A percentile compares a stretch with the other conserved stretches of the same genome.
These are phyloP conservation scores for Capsella rubella DNA, from an alignment of 441 rosid genomes.

Conservation along the genomic window DNA sequence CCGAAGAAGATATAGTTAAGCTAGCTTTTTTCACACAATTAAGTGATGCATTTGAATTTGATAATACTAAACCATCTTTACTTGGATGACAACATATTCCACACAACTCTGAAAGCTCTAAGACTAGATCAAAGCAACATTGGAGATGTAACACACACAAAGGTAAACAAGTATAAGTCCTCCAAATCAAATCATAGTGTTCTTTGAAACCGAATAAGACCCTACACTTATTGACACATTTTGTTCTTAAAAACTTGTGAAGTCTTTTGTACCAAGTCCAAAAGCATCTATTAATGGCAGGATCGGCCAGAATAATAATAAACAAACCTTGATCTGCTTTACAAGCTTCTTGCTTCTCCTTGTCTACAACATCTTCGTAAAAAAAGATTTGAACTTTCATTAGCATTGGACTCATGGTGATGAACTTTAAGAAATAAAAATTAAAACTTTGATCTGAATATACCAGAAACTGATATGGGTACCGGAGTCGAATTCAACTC, in stretches of 20 bases:
- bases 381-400: neutral
- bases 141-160: neutral
- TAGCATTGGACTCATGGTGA: neutral
- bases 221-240: neutral
- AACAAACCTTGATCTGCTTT: slow-evolving; percentile 46
- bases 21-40: neutral
- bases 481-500: slow-evolving; percentile 53
- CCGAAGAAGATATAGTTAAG: neutral
- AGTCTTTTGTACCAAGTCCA: neutral
- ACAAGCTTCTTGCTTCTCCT: slow-evolving; percentile 54
- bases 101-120: neutral
- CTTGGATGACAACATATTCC: neutral
- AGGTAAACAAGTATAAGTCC: too few species aligned
- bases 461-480: slow-evolving; percentile 59
- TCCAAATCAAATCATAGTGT: too few species aligned
- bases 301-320: neutral
- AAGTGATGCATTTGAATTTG: neutral
- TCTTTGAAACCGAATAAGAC: neutral
- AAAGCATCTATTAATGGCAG: neutral
- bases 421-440: neutral
- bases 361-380: slow-evolving; percentile 46
- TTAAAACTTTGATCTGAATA: neutral
- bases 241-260: neutral
- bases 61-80: neutral
- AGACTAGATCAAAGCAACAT: slow-evolving; percentile 13